These are phyloP conservation scores for Populus hybrid DNA, from an alignment of 441 rosid species.

Conservation along the genomic window DNA sequence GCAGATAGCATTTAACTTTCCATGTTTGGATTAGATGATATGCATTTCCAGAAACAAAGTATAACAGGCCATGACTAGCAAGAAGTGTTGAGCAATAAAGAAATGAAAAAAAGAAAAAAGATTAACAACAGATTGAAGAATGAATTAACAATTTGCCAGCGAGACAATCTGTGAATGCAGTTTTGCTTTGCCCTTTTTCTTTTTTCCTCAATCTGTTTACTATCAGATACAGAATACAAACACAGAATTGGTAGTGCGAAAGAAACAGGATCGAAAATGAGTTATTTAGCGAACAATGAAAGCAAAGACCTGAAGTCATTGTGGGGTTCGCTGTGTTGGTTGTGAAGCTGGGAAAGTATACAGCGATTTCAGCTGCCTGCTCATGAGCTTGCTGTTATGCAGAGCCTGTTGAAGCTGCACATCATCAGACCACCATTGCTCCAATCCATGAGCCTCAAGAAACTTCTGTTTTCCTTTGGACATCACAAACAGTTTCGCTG, in stretches of 20 bases:
- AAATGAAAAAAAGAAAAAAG: not conserved
- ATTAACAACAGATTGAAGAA: too few species aligned
- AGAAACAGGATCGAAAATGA: conserved; percentile 17
- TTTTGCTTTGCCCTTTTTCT: not conserved
- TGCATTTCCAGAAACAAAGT: too few species aligned
- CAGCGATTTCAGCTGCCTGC: conserved; percentile 84
- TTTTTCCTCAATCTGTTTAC: not conserved
- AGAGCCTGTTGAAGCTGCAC: conserved; percentile 61
- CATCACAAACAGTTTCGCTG: conserved; percentile 80
- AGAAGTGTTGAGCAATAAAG: not conserved
- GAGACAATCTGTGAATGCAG: too few species aligned
- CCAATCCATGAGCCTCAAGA: conserved; percentile 86
- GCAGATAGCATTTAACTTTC: too few species aligned
- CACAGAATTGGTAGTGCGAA: not conserved
- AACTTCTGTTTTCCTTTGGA: conserved; percentile 89
- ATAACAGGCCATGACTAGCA: too few species aligned
- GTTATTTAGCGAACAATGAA: conserved; percentile 14
- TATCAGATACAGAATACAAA: not conserved
- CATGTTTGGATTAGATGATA: too few species aligned
- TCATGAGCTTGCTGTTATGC: conserved; percentile 68
- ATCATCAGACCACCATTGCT: conserved; percentile 97
- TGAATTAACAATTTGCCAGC: not conserved
- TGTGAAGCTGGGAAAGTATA: conserved; percentile 46
- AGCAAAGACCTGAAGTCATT: conserved; percentile 13
- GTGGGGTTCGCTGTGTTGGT: conserved; percentile 19